A percentile compares a stretch with the other conserved stretches of the same genome.
Evolutionary conservation across 2,329 filamentous ascomycete species (phyloP).

Genomic region (Calonectria hongkongensis): DNA sequence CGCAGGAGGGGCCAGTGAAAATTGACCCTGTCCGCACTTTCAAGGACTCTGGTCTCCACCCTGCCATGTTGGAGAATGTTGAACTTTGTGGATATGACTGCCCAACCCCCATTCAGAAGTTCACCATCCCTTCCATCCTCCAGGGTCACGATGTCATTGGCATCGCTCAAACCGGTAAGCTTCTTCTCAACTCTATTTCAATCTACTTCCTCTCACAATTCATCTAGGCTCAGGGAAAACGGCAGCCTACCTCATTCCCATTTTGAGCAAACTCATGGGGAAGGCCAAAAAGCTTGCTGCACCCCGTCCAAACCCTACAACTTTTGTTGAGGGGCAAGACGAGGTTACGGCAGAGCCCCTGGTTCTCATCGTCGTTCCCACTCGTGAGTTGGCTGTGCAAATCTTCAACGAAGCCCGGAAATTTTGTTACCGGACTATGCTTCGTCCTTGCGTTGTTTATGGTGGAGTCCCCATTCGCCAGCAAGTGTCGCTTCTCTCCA

Average conservation of each 20-base stretch:
- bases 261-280: conserved; percentile 93
- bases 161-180: conserved; percentile 91
- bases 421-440: conserved; percentile 95
- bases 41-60: conserved; percentile 87
- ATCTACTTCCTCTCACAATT: conserved; percentile 8
- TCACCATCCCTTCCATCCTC: conserved; percentile 86
- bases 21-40: conserved; percentile 76
- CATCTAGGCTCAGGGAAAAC: conserved; percentile 93
- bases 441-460: conserved; percentile 92
- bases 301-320: conserved; percentile 79
- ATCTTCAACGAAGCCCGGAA: conserved; percentile 96
- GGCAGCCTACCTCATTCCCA: conserved; percentile 91
- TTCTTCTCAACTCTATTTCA: background rate
- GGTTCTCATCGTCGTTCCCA: conserved; percentile 89
- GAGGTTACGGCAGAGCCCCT: conserved; percentile 87
- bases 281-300: conserved; percentile 93
- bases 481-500: conserved; percentile 83
- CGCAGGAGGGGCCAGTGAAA: conserved; percentile 73
- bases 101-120: conserved; percentile 92
- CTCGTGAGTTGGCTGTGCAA: conserved; percentile 92
- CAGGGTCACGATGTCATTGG: conserved; percentile 88
- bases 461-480: conserved; percentile 84
- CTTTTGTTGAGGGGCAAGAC: conserved; percentile 69
- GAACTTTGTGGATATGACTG: conserved; percentile 80
- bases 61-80: conserved; percentile 87